A percentile compares a stretch with the other conserved stretches of the same genome.
phyloP scores from a whole-genome alignment of 805 yeast species.

The Ogataea nitratoaversa region DNA sequence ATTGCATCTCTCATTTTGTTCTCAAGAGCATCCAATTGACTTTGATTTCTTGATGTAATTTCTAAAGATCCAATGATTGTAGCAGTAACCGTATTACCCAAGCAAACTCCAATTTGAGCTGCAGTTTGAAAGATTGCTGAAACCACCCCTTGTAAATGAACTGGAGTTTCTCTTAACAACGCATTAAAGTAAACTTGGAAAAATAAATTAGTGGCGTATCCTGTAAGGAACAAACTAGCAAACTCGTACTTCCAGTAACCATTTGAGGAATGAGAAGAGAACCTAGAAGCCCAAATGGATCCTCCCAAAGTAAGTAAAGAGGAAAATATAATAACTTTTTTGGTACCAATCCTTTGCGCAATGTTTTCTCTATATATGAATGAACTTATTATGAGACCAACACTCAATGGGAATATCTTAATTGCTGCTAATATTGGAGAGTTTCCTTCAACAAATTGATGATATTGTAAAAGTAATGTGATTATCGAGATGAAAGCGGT shows the following conservation, averaged over 20 bases:
- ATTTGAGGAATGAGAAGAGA: too few species aligned
- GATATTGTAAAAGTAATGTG: conserved; percentile 12
- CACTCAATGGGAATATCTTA: conserved; percentile 32
- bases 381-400: conserved; percentile 30
- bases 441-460: conserved; percentile 27
- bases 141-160: conserved; percentile 38
- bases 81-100: conserved; percentile 27
- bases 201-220: too few species aligned
- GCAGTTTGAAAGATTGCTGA: conserved; percentile 34
- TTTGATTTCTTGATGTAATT: too few species aligned
- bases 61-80: conserved; percentile 22
- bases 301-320: conserved; percentile 5
- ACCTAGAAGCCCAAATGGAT: conserved; percentile 19
- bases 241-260: too few species aligned
- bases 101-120: conserved; percentile 32
- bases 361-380: conserved; percentile 12
- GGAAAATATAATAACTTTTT: conserved; percentile 9
- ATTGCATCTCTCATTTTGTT: not conserved
- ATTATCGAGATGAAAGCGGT: conserved; percentile 6
- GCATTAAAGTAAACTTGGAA: conserved; percentile 33
- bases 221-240: too few species aligned
- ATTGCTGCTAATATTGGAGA: conserved; percentile 34
- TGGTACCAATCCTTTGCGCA: conserved; percentile 20
- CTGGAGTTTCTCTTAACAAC: conserved; percentile 32
- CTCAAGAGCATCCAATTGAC: too few species aligned